These are phyloP conservation scores for Candida arabinofermentans DNA, from an alignment of 805 yeast genomes.

Conservation along the genomic window DNA sequence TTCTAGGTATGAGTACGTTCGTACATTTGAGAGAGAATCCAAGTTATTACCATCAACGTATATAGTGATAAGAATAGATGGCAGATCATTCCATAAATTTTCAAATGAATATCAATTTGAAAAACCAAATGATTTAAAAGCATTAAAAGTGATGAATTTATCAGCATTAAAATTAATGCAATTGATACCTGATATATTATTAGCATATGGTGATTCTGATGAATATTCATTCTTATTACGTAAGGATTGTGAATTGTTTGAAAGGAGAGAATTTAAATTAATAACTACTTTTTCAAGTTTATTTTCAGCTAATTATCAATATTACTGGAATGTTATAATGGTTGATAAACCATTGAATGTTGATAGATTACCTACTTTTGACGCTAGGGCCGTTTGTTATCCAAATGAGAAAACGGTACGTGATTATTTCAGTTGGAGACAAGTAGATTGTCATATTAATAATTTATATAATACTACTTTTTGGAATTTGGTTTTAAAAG, in stretches of 20 bases:
- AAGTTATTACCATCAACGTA: conserved; percentile 72
- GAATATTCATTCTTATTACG: conserved; percentile 83
- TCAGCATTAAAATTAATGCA: conserved; percentile 67
- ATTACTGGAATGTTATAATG: conserved; percentile 61
- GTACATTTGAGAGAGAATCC: conserved; percentile 71
- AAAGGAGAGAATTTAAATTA: conserved; percentile 78
- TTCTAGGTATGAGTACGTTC: conserved; percentile 84
- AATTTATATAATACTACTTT: conserved; percentile 90
- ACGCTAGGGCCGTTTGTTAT: conserved; percentile 83
- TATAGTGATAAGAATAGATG: conserved; percentile 85
- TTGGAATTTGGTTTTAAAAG: conserved; percentile 75
- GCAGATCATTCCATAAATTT: conserved; percentile 89
- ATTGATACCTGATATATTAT: conserved; percentile 62
- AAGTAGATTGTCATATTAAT: conserved; percentile 94
- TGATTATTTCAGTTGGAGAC: conserved; percentile 93
- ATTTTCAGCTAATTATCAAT: conserved; percentile 72
- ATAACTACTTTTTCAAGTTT: conserved; percentile 78
- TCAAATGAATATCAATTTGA: conserved; percentile 67
- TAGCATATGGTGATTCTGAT: conserved; percentile 95
- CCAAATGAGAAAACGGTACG: conserved; percentile 59
- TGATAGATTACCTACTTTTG: conserved; percentile 77
- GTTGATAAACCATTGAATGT: conserved; percentile 37
- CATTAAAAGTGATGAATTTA: conserved; percentile 74
- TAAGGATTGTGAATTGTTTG: conserved; percentile 63
- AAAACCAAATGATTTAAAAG: conserved; percentile 84